A percentile compares a stretch with the other conserved stretches of the same genome.
These are phyloP conservation scores for Vigna hirtella DNA, from an alignment of 306 rosid species.

Conservation along the genomic window DNA sequence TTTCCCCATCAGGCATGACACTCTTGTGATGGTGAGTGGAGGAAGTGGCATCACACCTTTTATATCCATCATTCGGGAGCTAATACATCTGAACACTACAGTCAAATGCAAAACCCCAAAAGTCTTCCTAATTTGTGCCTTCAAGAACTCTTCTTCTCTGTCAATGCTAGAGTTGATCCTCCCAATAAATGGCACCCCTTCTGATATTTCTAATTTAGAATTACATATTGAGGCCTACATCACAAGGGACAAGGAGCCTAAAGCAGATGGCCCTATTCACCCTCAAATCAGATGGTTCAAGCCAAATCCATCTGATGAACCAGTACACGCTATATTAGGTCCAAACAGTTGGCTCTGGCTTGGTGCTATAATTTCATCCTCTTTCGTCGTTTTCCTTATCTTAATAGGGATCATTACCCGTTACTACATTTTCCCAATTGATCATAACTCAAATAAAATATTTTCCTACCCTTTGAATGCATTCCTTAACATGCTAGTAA, in stretches of 20 bases:
- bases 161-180: conserved; percentile 74
- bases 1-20: conserved; percentile 57
- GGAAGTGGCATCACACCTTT: conserved; percentile 92
- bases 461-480: conserved; percentile 50
- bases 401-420: conserved; percentile 59
- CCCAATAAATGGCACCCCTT: conserved; percentile 54
- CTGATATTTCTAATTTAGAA: conserved; percentile 48
- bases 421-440: conserved; percentile 74
- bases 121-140: conserved; percentile 60
- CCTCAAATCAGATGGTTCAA: conserved; percentile 56
- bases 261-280: conserved; percentile 18
- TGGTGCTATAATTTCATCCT: conserved; percentile 64
- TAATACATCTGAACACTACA: conserved; percentile 46
- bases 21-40: conserved; percentile 75
- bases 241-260: conserved; percentile 62
- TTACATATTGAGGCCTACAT: conserved; percentile 75
- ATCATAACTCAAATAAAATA: conserved; percentile 58
- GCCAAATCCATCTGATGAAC: conserved; percentile 58
- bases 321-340: conserved; percentile 64
- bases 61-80: conserved; percentile 72
- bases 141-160: conserved; percentile 58
- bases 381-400: conserved; percentile 64
- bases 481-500: conserved; percentile 56
- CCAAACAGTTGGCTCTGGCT: conserved; percentile 81
- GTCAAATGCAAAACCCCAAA: conserved; percentile 59